These are phyloP conservation scores for Yamadazyma triangularis DNA, from an alignment of 1,139 yeast species.

Conservation along the genomic window DNA sequence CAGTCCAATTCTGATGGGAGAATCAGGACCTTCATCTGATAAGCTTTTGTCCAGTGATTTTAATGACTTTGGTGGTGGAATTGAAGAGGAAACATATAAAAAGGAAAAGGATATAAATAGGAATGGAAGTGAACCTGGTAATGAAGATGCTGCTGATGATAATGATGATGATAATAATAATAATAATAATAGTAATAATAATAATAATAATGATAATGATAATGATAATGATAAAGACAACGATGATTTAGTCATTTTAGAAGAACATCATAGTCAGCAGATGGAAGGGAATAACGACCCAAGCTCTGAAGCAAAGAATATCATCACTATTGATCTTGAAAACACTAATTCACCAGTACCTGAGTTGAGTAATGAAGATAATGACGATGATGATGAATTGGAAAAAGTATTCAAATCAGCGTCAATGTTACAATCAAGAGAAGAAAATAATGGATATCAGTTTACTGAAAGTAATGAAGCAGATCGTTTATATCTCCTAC, in stretches of 20 bases:
- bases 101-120: too few relatives aligned
- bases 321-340: not conserved
- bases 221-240: too few relatives aligned
- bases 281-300: too few relatives aligned
- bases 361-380: not conserved
- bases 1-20: not conserved
- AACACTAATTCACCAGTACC: too few relatives aligned
- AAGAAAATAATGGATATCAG: conserved; percentile 9
- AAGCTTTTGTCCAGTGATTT: not conserved
- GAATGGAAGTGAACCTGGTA: not conserved
- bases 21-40: too few relatives aligned
- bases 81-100: too few relatives aligned
- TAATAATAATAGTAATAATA: too few relatives aligned
- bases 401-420: conserved; percentile 3
- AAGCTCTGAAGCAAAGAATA: too few relatives aligned
- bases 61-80: too few relatives aligned
- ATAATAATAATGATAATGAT: too few relatives aligned
- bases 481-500: conserved; percentile 27
- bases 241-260: not conserved
- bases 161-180: not conserved
- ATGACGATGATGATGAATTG: conserved; percentile 5
- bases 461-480: conserved; percentile 25
- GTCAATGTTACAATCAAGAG: conserved; percentile 1
- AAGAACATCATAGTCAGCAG: too few relatives aligned
- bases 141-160: not conserved